Evolutionary conservation across 164 flowering plant species (phyloP), one percentile per base, ranked within the genome.

Genomic region (Dillenia turbinata): DNA sequence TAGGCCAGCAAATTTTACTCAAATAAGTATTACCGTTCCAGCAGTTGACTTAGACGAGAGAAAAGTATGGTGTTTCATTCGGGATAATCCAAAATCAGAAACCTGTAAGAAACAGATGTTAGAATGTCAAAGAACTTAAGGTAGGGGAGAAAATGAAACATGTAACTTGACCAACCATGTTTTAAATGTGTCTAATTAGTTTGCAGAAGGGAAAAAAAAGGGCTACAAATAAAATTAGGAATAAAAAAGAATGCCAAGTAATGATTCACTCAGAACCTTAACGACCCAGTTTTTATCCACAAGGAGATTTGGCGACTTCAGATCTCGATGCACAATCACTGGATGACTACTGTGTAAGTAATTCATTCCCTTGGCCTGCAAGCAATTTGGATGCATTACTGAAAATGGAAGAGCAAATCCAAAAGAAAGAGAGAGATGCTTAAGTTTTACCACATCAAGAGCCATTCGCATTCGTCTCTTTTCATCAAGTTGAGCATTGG

Each of bases 301-400:
- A 70, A 91, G 99, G 59, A 95, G 96, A 81, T 95, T 95, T 44
- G 96, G 92, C 40, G 99, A 83, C 72, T 95, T 95, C 68, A 95
- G 75, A 78, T 95, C 99, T 68, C 99, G 87, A 78, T 95, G 99
- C 51, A 95, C 99, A 68, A 95, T 85, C 12, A 94, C 77, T 14
- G 99, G 99, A 70, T 89, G 87, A 76, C 99, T 88, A 47, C 96
- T 88, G 72, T 95, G 99, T 83, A 95, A 77, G 77, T 88, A 95
- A 68, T 95, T 95, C 99, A 95, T 91, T 80, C 99, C 99, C 74
- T 87, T 95, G 65, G 96, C 97, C 99, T 95, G 84, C 71, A 68
- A 77, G 43, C 12, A 58, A 52, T 52, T 40, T 49, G n/a, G 44
- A 4, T 44, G 53, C 50, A 55, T 55, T 26, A 73, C 64, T 17